Base-by-base conservation (phyloP, 139 green algal genomes). In the Chlorella sorokiniana region DNA sequence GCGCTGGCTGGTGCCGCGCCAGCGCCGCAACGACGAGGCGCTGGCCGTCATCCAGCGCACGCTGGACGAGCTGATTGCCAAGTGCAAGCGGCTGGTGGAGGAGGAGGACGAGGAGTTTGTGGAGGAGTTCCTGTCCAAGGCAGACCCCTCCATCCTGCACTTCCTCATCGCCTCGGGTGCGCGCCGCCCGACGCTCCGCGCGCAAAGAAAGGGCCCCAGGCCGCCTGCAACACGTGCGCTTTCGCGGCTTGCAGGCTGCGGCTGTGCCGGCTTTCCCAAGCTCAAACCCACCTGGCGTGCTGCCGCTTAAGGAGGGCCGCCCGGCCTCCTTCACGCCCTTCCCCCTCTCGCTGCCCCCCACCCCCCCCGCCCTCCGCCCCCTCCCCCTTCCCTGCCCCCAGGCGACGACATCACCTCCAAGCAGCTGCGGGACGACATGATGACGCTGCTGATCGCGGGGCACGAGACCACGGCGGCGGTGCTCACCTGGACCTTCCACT, bases 401-500 rank as follows among this genome's bases (percentile, higher is more conserved):
- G 92, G 91, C 48, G 93, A 96, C 69, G 81, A 96, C 76, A 95
- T 98, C 83, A 94, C 87, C n/a, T 94, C 84, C 90, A 98, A 98
- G 89, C 96, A 99, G 92, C 91, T 99, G 81, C 88, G 96, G 1
- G 96, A 99, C 81, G 96, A 99, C 88, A 88, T 99, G 35, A 99
- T 99, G 96, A 99, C 96, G 1, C 85, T 99, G 90, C 94, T 99
- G 56, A 97, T 99, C 52, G 96, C 96, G 11, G 96, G 96, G 4
- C 96, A 99, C 83, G 96, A 99, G 85, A 99, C 96, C 27, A 98
- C 94, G 16, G 96, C 96, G 14, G 96, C 95, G 4, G 95, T 98
- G 88, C 93, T 98, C 51, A 98, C 95, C 1, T 98, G 95, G 95
- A 97, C 95, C 35, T 83, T 97, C 56, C 89, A 97, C 91, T 89